Conservation (phyloP, 1,284 basidiomycete species). For the Vanrija sp. region DNA sequence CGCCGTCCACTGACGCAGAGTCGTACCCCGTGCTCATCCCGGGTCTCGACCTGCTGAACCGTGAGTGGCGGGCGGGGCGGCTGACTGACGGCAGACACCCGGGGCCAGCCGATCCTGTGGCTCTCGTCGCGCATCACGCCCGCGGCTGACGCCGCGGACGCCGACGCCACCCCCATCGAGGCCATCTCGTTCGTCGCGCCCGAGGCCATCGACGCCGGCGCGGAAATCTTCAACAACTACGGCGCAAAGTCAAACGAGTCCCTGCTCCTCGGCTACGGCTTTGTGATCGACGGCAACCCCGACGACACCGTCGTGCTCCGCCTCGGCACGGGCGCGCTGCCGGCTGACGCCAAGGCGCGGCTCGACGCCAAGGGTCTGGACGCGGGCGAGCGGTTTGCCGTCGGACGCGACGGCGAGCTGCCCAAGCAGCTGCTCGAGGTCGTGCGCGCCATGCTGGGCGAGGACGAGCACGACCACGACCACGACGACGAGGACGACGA, state of each 20-base stretch:
- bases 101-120: constrained; percentile 75
- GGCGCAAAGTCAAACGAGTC: constrained; percentile 67
- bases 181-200: constrained; percentile 29
- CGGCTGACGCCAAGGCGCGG: constrained; percentile 10
- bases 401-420: constrained; percentile 59
- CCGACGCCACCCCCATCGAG: constrained; percentile 14
- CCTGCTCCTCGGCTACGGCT: constrained; percentile 82
- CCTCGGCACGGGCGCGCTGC: constrained; percentile 54
- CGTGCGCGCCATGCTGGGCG: constrained; percentile 27
- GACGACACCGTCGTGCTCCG: constrained; percentile 79
- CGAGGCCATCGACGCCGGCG: constrained; percentile 47
- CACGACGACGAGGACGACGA: constrained; percentile 50
- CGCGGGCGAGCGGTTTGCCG: constrained; percentile 55
- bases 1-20: constrained; percentile 28
- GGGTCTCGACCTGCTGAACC: constrained; percentile 78
- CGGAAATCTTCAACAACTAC: constrained; percentile 78
- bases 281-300: constrained; percentile 67
- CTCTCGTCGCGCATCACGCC: constrained; percentile 56
- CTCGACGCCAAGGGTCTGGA: constrained; percentile 30
- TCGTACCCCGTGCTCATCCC: constrained; percentile 77
- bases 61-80: constrained; percentile 40
- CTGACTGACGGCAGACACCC: constrained; percentile 35
- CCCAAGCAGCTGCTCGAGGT: constrained; percentile 62
- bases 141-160: constrained; percentile 5
- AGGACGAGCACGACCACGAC: constrained; percentile 55